phyloP scores from a whole-genome alignment of 1,284 basidiomycete species.

The Naganishia liquefaciens region DNA sequence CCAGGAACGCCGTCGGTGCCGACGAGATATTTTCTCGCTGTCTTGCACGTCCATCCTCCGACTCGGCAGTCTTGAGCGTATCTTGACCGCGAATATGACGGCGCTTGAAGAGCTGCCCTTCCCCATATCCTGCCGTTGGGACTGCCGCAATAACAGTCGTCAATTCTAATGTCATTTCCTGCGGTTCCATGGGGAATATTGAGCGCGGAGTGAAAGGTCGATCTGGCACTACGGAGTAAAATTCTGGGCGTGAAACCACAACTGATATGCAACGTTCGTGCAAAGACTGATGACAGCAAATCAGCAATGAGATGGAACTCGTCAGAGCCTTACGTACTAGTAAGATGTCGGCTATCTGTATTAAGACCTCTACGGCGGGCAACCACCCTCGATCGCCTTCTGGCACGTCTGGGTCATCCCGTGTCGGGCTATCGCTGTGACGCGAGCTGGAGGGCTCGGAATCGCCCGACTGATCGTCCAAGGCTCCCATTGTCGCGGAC shows the following conservation, averaged over 20 bases:
- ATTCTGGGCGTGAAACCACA: slow-evolving; percentile 27
- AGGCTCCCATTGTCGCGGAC: too few relatives aligned
- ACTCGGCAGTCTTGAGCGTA: too few relatives aligned
- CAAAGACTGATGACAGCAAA: slow-evolving; percentile 17
- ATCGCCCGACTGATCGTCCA: too few relatives aligned
- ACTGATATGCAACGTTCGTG: slow-evolving; percentile 29
- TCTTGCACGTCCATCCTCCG: too few relatives aligned
- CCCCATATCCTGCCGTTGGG: slow-evolving; percentile 23
- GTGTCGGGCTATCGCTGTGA: neutral
- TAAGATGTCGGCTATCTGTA: slow-evolving; percentile 37
- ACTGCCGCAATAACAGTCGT: slow-evolving; percentile 18
- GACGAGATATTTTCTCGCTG: too few relatives aligned
- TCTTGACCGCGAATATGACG: too few relatives aligned
- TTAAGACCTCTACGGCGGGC: slow-evolving; percentile 35
- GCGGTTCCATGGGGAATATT: neutral
- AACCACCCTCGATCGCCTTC: slow-evolving; percentile 28
- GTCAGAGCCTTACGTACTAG: slow-evolving; percentile 33
- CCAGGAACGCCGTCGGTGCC: too few relatives aligned
- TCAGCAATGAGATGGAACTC: too few relatives aligned
- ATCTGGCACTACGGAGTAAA: slow-evolving; percentile 13
- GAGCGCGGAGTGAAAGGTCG: slow-evolving; percentile 24
- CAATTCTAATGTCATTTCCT: slow-evolving; percentile 21
- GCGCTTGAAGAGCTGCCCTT: too few relatives aligned
- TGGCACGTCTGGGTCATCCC: slow-evolving; percentile 19
- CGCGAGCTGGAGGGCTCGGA: too few relatives aligned